Evolutionary conservation across 192 early-diverging fungal genomes (phyloP).

Genomic region (Backusella circina): DNA sequence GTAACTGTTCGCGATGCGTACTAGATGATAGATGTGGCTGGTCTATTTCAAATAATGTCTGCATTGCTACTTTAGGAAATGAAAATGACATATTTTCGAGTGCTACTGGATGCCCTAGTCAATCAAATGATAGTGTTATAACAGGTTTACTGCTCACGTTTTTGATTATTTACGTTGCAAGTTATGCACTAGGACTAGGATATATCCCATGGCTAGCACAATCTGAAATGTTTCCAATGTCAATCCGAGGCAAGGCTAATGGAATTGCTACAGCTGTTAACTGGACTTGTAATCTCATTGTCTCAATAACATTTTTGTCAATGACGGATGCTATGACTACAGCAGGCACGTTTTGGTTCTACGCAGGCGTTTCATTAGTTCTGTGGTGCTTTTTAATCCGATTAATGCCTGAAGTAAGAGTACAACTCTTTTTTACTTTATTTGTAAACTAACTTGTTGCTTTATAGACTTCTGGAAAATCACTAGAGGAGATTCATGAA

Average conservation of each 20-base stretch:
- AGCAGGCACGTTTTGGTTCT: slow-evolving; percentile 51
- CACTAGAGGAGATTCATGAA: slow-evolving; percentile 43
- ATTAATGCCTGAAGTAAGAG: slow-evolving; percentile 41
- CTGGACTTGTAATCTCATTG: slow-evolving; percentile 45
- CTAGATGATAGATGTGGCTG: slow-evolving; percentile 43
- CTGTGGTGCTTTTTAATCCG: slow-evolving; percentile 44
- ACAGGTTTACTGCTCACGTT: slow-evolving; percentile 17
- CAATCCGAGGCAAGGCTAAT: slow-evolving; percentile 49
- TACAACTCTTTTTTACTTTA: background rate
- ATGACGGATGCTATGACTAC: slow-evolving; percentile 48
- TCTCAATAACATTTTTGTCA: slow-evolving; percentile 47
- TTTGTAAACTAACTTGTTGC: background rate
- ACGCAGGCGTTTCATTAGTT: slow-evolving; percentile 39
- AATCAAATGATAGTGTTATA: slow-evolving; percentile 13
- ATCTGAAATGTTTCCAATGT: slow-evolving; percentile 47
- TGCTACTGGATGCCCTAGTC: slow-evolving; percentile 22
- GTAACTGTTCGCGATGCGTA: slow-evolving; percentile 44
- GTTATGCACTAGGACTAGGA: slow-evolving; percentile 50
- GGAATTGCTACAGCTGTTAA: slow-evolving; percentile 53
- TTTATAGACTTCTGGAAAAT: slow-evolving; percentile 35
- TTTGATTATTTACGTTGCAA: slow-evolving; percentile 31
- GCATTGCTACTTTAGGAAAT: background rate
- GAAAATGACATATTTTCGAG: slow-evolving; percentile 20
- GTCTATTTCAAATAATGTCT: slow-evolving; percentile 17
- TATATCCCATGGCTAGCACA: slow-evolving; percentile 54